These are phyloP conservation scores for Helotiales sp. DNA, from an alignment of 2,329 filamentous ascomycete genomes.

Conservation along the genomic window DNA sequence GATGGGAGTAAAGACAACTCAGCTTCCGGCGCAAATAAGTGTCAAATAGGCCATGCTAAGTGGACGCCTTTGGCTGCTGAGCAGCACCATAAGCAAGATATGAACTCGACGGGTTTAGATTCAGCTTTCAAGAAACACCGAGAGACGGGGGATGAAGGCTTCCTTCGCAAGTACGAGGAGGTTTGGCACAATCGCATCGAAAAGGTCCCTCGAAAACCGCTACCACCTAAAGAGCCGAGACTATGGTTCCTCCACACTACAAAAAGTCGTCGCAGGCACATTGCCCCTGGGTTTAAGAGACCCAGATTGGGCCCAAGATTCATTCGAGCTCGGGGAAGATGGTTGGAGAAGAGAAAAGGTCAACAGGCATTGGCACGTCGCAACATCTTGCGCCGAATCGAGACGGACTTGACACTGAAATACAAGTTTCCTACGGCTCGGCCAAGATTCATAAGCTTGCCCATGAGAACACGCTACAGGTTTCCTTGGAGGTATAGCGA, in stretches of 20 bases:
- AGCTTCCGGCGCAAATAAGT: not conserved
- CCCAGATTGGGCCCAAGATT: not conserved
- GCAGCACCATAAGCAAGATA: not conserved
- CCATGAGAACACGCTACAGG: not conserved
- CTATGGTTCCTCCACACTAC: not conserved
- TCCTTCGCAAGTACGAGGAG: conserved; percentile 14
- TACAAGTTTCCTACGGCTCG: not conserved
- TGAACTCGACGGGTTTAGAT: not conserved
- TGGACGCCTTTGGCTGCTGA: not conserved
- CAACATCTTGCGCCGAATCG: not conserved
- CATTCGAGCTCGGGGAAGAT: not conserved
- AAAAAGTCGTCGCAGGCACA: not conserved
- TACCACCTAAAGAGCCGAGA: too few relatives aligned
- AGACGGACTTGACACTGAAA: not conserved
- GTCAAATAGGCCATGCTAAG: not conserved
- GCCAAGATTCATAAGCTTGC: conserved; percentile 7
- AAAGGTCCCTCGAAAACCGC: not conserved
- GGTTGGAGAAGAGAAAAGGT: not conserved
- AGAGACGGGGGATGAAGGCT: conserved; percentile 7
- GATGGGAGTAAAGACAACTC: not conserved
- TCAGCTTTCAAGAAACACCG: not conserved
- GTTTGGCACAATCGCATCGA: conserved; percentile 2
- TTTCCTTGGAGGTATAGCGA: not conserved
- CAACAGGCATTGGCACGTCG: not conserved
- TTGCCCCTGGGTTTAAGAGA: not conserved